A percentile compares a stretch with the other conserved stretches of the same genome.
Conservation (phyloP, 148 eudicot genomes). For the Vaccinium myrtillus region DNA sequence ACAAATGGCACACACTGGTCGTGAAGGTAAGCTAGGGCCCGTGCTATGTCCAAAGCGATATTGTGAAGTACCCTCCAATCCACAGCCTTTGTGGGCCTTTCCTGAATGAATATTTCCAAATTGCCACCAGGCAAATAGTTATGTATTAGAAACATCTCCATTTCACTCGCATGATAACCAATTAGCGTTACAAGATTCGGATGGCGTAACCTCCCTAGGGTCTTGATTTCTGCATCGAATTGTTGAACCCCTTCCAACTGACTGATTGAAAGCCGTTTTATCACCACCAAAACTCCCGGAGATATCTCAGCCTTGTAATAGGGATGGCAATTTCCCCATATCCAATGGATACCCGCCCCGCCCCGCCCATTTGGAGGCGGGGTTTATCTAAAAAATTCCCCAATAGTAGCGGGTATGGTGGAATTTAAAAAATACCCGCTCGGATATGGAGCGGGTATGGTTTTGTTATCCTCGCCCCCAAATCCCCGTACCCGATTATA, state of each 20-base stretch:
- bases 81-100: constrained; percentile 39
- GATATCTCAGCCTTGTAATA: constrained; percentile 54
- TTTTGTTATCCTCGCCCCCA: too few species aligned
- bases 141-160: constrained; percentile 51
- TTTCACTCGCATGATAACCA: constrained; percentile 49
- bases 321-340: too few species aligned
- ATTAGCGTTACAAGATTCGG: constrained; percentile 48
- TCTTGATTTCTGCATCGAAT: constrained; percentile 54
- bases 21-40: constrained; percentile 52
- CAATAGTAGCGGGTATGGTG: too few species aligned
- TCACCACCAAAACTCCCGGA: constrained; percentile 44
- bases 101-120: constrained; percentile 48
- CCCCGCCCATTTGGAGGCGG: too few species aligned
- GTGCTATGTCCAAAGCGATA: constrained; percentile 49
- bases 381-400: too few species aligned
- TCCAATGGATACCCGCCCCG: too few species aligned
- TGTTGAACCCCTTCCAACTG: constrained; percentile 51
- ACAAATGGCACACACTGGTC: constrained; percentile 54
- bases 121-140: constrained; percentile 52
- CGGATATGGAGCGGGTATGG: too few species aligned
- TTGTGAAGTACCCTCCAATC: constrained; percentile 55
- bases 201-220: constrained; percentile 49
- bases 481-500: too few species aligned
- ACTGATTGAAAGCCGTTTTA: constrained; percentile 45
- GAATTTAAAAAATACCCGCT: too few species aligned